Base-by-base conservation (phyloP, 2,329 filamentous ascomycete species). In the Tolypocladium cylindrosporum region DNA sequence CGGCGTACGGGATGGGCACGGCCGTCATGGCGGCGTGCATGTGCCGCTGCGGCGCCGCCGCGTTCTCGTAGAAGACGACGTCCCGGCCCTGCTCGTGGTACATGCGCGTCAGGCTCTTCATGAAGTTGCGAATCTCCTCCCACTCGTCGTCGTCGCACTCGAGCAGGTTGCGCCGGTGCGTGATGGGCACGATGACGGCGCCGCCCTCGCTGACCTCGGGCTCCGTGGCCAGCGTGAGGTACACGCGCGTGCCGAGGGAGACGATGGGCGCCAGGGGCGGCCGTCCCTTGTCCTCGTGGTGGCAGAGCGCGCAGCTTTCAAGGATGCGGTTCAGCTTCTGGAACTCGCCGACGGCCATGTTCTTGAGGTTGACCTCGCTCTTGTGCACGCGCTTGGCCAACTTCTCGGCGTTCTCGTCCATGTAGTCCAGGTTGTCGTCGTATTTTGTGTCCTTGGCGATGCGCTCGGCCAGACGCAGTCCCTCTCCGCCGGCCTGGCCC, bases 61-160 rank as follows among this genome's bases (percentile, higher is more conserved):
- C 94, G 70, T 99, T 97, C 69, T 99, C 94, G 77, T 99, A 99
- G 75, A 99, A 99, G 61, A 99, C 78, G 11, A 97, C 92, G 66
- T 94, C 90, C 55, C 90, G 88, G 13, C 92, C 91, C 71, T 95
- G 91, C 50, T 92, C 89, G 74, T 96, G 91, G 73, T 97, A 99
- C 84, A 97, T 88, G 51, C 93, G 86, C 5, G 89, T 97, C 24
- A 99, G 80, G 59, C 85, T 89, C 76, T 99, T 99, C 93, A 97
- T 97, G 70, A 99, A 99, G 72, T 99, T 99, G 64, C 94, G 89
- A 7, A 99, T 87, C 73, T 99, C 94, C 69, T 99, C 94, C 95
- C 95, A 99, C 71, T 99, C 94, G 69, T 99, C 94, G 68, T 99
- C 93, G 72, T 97, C 93, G 72, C 94, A 99, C 72, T 97, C 93